Percentiles rank a stretch among this genome's conserved stretches.
Conservation (phyloP, 371 early-diverging fungal species). For the Syncephalastrum sp. region DNA sequence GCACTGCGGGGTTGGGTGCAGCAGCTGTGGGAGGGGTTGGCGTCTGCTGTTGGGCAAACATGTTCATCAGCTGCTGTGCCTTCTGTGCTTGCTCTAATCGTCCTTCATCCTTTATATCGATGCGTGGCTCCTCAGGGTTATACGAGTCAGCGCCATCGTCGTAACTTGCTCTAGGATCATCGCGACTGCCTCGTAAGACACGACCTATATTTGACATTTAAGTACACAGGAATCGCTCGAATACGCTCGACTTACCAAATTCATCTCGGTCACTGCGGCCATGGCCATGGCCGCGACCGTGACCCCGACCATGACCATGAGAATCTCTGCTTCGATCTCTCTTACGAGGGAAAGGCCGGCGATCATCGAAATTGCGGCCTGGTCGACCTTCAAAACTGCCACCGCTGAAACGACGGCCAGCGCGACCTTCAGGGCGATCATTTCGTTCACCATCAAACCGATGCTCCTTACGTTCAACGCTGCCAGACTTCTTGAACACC, state of each 20-base stretch:
- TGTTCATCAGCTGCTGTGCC: constrained; percentile 27
- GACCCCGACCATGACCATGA: too few species aligned
- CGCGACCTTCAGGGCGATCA: constrained; percentile 5
- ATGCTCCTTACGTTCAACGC: constrained; percentile 12
- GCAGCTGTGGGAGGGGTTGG: neutral
- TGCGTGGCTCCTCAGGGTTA: constrained; percentile 1
- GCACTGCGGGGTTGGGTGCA: neutral
- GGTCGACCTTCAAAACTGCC: neutral
- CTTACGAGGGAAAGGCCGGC: too few species aligned
- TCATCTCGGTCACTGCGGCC: constrained; percentile 7
- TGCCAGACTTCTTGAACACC: constrained; percentile 10
- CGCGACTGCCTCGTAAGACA: neutral
- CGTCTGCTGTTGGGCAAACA: constrained; percentile 16
- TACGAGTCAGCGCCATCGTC: constrained; percentile 3
- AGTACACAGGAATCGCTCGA: too few species aligned
- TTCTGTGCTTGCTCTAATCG: constrained; percentile 31
- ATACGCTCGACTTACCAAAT: neutral
- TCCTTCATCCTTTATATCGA: constrained; percentile 4
- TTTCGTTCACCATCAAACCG: constrained; percentile 9
- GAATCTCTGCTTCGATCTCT: too few species aligned
- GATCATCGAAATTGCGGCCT: too few species aligned
- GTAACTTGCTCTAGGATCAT: constrained; percentile 5
- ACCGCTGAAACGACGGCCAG: constrained; percentile 8
- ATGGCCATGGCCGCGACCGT: neutral
- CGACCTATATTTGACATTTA: neutral